Base-by-base conservation (phyloP, 768 basidiomycete genomes). In the Hysterangium stoloniferum region DNA sequence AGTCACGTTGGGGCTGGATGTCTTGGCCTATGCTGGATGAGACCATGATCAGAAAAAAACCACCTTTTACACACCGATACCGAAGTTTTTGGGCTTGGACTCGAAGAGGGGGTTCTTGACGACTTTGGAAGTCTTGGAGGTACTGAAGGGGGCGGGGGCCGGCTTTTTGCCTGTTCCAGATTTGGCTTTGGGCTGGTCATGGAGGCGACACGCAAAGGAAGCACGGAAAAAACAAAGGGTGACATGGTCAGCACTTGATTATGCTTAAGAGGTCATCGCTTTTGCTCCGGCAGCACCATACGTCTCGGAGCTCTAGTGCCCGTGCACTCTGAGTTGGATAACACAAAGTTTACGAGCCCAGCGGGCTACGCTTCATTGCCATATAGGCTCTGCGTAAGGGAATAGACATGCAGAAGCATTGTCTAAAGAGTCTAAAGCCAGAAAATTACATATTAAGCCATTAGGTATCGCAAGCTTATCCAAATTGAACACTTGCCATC, bases 101-200 rank as follows among this genome's bases (percentile, higher is more conserved):
- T 97, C 93, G 68, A 97, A 96, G 59, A 98, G 81, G 61, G 95
- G 95, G 77, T 97, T 97, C 75, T 94, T 95, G 68, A 82, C 82
- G 32, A 68, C 61, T 72, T 92, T 90, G 58, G 75, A 66, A 31
- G 73, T 56, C 71, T 89, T 89, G 76, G 76, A 77, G 61, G 83
- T 82, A 64, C 86, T 84, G 61, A 82, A 83, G 40, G 89, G 88
- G 12, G 89, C 86, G 52, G 84, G 76, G 57, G 89, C 89, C 58
- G 86, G 86, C 73, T 86, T 91, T 76, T 87, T 90, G 57, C 79
- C 78, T 56, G 83, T 66, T 69, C 80, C 79, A 57, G 78, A 41
- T 63, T 85, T 87, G 54, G 69, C 57, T 68, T 84, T 84, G 54
- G 77, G 83, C 87, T 89, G 86, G 86, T 89, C 86, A 89, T 89